phyloP scores from a whole-genome alignment of 805 yeast genomes.

The Clavispora phyllophila region DNA sequence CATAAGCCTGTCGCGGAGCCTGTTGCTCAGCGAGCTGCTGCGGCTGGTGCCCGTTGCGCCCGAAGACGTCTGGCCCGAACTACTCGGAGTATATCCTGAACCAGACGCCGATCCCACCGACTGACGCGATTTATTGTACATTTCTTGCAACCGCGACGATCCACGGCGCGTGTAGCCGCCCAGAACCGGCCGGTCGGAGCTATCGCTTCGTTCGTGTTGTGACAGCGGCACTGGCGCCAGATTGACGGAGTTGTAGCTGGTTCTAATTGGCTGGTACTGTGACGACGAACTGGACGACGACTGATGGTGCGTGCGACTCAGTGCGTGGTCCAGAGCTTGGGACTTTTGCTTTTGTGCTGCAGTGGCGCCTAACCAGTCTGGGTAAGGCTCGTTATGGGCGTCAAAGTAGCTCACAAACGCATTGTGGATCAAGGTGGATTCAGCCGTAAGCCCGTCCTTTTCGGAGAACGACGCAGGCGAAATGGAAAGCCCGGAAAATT shows the following conservation, averaged over 20 bases:
- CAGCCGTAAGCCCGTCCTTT: conserved; percentile 34
- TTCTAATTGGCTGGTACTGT: conserved; percentile 25
- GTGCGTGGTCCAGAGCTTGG: background rate
- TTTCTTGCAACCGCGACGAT: conserved; percentile 32
- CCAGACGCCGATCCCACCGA: conserved; percentile 32
- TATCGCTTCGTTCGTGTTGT: background rate
- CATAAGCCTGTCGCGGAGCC: conserved; percentile 15
- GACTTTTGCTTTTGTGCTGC: background rate
- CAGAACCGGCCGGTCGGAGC: background rate
- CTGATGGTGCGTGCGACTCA: background rate
- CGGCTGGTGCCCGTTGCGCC: conserved; percentile 2
- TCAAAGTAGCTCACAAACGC: conserved; percentile 40
- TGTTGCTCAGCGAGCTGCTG: conserved; percentile 5
- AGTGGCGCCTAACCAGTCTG: conserved; percentile 38
- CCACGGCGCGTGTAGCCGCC: conserved; percentile 25
- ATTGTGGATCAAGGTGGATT: conserved; percentile 39
- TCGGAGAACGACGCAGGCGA: conserved; percentile 20
- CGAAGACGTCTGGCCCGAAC: conserved; percentile 8
- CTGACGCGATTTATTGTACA: conserved; percentile 33
- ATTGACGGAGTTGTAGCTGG: conserved; percentile 15
- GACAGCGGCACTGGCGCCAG: conserved; percentile 3
- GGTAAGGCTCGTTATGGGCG: conserved; percentile 27
- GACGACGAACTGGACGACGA: background rate
- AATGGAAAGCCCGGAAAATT: conserved; percentile 33
- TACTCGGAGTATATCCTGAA: conserved; percentile 19